Conservation (phyloP, 78 protist species). For the Guillardia theta region DNA sequence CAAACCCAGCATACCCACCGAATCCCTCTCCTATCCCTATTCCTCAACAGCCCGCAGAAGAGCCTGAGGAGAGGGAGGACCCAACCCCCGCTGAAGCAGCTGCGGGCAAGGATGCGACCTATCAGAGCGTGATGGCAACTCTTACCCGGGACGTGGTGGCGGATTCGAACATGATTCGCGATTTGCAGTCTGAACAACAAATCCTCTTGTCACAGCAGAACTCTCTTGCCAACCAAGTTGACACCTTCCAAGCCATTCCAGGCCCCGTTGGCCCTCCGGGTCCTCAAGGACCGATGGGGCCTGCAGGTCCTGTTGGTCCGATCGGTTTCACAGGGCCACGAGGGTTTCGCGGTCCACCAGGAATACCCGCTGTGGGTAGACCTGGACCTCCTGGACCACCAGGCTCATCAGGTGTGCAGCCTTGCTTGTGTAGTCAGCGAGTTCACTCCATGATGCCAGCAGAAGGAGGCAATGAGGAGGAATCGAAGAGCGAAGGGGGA, state of each 20-base stretch:
- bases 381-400: no score
- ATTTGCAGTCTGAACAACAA: neutral
- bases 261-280: neutral
- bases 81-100: neutral
- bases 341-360: neutral
- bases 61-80: neutral
- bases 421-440: no score
- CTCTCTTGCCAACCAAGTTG: neutral
- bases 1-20: neutral
- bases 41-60: neutral
- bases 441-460: no score
- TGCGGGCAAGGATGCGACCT: neutral
- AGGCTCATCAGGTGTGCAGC: no score
- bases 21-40: neutral
- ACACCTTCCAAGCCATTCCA: slow-evolving; percentile 24
- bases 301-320: neutral
- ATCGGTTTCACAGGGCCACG: neutral
- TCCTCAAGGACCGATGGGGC: neutral
- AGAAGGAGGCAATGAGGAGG: no score
- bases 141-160: slow-evolving; percentile 28
- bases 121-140: neutral
- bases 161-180: neutral
- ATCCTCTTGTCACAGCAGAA: neutral
- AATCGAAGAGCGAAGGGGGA: no score
- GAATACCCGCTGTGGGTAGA: neutral